These are phyloP conservation scores for Nematocida ausubeli DNA, from an alignment of 371 early-diverging fungal species.

Conservation along the genomic window DNA sequence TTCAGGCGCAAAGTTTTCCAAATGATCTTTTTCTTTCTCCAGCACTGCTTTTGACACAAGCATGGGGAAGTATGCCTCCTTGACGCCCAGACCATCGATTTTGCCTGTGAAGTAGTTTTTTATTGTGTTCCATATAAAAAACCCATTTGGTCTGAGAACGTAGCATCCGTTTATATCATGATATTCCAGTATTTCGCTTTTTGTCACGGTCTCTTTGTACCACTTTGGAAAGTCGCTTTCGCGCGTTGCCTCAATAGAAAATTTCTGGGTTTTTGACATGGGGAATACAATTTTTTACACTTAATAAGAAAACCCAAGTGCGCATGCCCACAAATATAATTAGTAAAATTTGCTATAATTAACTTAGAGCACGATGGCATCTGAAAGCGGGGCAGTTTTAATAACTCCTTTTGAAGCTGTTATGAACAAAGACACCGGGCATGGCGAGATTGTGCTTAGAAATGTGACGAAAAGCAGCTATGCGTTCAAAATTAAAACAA, in stretches of 20 bases:
- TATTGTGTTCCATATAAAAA: slow-evolving; percentile 84
- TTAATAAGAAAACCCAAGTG: background rate
- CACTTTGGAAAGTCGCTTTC: slow-evolving; percentile 69
- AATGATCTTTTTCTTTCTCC: slow-evolving; percentile 94
- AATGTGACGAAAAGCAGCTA: slow-evolving; percentile 20
- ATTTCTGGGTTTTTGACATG: slow-evolving; percentile 69
- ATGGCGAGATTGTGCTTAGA: background rate
- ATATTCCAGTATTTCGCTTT: slow-evolving; percentile 94
- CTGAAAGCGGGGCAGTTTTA: background rate
- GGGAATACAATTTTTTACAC: background rate
- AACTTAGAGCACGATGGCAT: background rate
- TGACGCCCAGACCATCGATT: slow-evolving; percentile 85
- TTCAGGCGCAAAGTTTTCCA: slow-evolving; percentile 98
- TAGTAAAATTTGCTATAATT: slow-evolving; percentile 12
- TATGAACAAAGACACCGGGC: background rate
- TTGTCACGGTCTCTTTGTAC: slow-evolving; percentile 73
- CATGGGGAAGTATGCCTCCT: slow-evolving; percentile 98
- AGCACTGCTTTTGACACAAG: slow-evolving; percentile 83
- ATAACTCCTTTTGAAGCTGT: slow-evolving; percentile 19
- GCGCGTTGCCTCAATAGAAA: slow-evolving; percentile 86
- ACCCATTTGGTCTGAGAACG: slow-evolving; percentile 91
- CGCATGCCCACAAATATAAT: background rate
- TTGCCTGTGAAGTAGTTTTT: slow-evolving; percentile 80
- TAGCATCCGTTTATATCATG: slow-evolving; percentile 98
- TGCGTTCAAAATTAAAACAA: slow-evolving; percentile 48